phyloP scores from a whole-genome alignment of 1,284 basidiomycete species.

The Anthracocystis panici-leucophaei region DNA sequence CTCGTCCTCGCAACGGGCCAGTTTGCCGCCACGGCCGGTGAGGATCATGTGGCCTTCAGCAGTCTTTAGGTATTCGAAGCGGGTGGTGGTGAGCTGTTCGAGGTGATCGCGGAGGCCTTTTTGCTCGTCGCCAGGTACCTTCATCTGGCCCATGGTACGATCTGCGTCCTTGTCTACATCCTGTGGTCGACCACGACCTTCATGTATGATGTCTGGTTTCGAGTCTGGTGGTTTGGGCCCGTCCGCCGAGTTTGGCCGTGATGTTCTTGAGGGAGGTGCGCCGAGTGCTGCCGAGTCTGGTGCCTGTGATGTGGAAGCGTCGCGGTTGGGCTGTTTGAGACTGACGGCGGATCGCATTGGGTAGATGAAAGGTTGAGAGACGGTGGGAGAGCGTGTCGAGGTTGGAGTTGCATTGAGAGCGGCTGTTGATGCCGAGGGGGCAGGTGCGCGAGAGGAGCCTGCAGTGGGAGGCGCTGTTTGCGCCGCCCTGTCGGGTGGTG shows the following conservation, averaged over 20 bases:
- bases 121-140: slow-evolving; percentile 30
- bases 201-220: slow-evolving; percentile 19
- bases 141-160: slow-evolving; percentile 34
- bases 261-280: slow-evolving; percentile 7
- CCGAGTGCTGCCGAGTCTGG: slow-evolving; percentile 5
- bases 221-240: slow-evolving; percentile 9
- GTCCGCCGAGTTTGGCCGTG: slow-evolving; percentile 20
- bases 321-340: slow-evolving; percentile 48
- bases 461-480: slow-evolving; percentile 14
- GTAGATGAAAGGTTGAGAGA: slow-evolving; percentile 60
- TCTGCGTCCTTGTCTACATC: slow-evolving; percentile 44
- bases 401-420: slow-evolving; percentile 22
- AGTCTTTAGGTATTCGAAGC: slow-evolving; percentile 79
- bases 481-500: slow-evolving; percentile 19
- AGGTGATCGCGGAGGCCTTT: slow-evolving; percentile 31
- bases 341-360: slow-evolving; percentile 62
- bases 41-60: slow-evolving; percentile 80
- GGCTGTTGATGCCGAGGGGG: slow-evolving; percentile 3
- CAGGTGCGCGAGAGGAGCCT: slow-evolving; percentile 1
- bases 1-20: slow-evolving; percentile 85
- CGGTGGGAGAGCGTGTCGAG: slow-evolving; percentile 32
- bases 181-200: slow-evolving; percentile 30
- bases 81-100: slow-evolving; percentile 56
- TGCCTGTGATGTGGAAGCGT: slow-evolving; percentile 11
- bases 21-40: slow-evolving; percentile 77